A percentile compares a stretch with the other conserved stretches of the same genome.
Conservation (phyloP, 2,329 filamentous ascomycete genomes). For the Coccinonectria pachysandricola region DNA sequence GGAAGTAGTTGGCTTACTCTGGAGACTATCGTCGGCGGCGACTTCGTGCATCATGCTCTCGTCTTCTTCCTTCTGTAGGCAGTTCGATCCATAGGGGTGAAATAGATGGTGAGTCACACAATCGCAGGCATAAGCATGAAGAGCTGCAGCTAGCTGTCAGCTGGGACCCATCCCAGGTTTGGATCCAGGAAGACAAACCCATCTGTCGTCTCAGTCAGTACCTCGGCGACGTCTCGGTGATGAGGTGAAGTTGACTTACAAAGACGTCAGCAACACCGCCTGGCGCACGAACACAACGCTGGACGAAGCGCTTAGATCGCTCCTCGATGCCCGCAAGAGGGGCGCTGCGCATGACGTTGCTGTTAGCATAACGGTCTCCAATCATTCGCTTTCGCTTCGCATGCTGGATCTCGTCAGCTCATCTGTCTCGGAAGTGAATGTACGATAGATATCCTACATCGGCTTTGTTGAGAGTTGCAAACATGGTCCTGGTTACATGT, state of each 20-base stretch:
- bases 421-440: no score
- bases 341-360: slow-evolving; percentile 48
- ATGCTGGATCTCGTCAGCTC: no score
- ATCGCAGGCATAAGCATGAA: slow-evolving; percentile 61
- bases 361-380: slow-evolving; percentile 59
- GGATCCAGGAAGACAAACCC: slow-evolving; percentile 20
- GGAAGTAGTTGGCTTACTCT: slow-evolving; percentile 51
- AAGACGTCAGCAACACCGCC: slow-evolving; percentile 48
- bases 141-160: slow-evolving; percentile 12
- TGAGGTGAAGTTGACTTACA: slow-evolving; percentile 27
- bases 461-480: slow-evolving; percentile 44
- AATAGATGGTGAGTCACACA: slow-evolving; percentile 62
- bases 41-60: slow-evolving; percentile 59
- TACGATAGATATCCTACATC: slow-evolving; percentile 39
- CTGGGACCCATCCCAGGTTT: no score
- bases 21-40: slow-evolving; percentile 56
- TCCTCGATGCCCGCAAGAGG: slow-evolving; percentile 48
- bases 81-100: slow-evolving; percentile 53
- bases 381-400: slow-evolving; percentile 52
- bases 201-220: slow-evolving; percentile 15
- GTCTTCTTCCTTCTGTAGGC: slow-evolving; percentile 44
- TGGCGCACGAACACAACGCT: slow-evolving; percentile 36
- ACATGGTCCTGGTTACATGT: slow-evolving; percentile 41
- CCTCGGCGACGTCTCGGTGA: not conserved
- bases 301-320: slow-evolving; percentile 44